phyloP scores from a whole-genome alignment of 768 basidiomycete genomes.

The Porphyrellus cyaneotinctus region DNA sequence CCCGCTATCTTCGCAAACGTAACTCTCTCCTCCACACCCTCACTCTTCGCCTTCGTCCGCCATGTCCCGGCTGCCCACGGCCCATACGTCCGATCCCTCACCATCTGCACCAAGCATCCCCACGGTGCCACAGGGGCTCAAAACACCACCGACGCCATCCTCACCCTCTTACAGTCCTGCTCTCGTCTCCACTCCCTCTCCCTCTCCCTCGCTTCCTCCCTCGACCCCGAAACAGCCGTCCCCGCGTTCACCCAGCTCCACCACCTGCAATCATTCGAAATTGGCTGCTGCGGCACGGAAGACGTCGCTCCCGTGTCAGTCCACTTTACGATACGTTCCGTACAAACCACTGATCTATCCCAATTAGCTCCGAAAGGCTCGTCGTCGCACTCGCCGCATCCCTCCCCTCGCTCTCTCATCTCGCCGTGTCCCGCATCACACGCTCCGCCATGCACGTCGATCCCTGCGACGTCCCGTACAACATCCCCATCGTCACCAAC shows the following conservation, averaged over 20 bases:
- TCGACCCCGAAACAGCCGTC: constrained; percentile 16
- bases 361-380: constrained; percentile 47
- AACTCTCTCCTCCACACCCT: constrained; percentile 42
- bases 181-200: constrained; percentile 37
- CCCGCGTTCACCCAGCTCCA: constrained; percentile 23
- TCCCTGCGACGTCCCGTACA: constrained; percentile 36
- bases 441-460: constrained; percentile 65
- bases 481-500: constrained; percentile 56
- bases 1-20: constrained; percentile 59
- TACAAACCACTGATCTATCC: constrained; percentile 1
- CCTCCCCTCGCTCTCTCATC: constrained; percentile 48
- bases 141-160: constrained; percentile 43
- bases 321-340: accelerated
- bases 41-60: constrained; percentile 48
- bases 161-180: constrained; percentile 47
- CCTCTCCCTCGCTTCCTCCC: constrained; percentile 26
- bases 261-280: constrained; percentile 16
- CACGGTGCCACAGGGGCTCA: constrained; percentile 33
- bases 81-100: constrained; percentile 49
- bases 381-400: constrained; percentile 66
- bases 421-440: constrained; percentile 59
- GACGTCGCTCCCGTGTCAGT: constrained; percentile 37
- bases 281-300: constrained; percentile 31
- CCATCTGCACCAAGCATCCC: constrained; percentile 35
- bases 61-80: constrained; percentile 54